Evolutionary conservation across 2,329 filamentous ascomycete genomes (phyloP), one percentile per base, ranked within the genome.

Genomic region (Phoma sp.): DNA sequence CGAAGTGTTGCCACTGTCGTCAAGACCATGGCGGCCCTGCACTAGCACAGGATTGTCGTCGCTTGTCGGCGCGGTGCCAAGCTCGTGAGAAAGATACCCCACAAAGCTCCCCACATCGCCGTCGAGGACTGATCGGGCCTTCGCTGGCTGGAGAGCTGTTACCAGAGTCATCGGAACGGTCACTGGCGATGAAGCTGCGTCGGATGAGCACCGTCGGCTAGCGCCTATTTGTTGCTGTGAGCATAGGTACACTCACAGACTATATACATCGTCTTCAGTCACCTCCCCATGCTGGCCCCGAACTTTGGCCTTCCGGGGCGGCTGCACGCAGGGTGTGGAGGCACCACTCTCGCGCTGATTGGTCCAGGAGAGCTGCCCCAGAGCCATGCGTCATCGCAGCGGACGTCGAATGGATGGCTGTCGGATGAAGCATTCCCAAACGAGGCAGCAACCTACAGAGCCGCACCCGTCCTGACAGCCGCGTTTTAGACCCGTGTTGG

Each of bases 181-280:
- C 46, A 42, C 41, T 46, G 41, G 11, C 18, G n/a, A 38, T 39
- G 41, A n/a, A 43, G 52, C 24, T n/a, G 45, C 32, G n/a, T 40
- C 52, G 52, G 52, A 42, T 55, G 32, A 25, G 41, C 18, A 38
- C 36, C 52, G 52, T 62, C 60, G 58, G 60, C 55, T 62, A 55
- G 25, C 45, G 55, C 55, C 58, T 56, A 2, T 18, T 18, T 18
- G 18, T 18, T 18, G 18, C 44, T 13, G 30, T 11, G 29, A 14
- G n/a, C 37, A 29, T 18, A 18, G 2, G 2, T 18, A 18, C 18
- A 18, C 18, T 18, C 18, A 18, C 18, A 18, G 18, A 18, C 18
- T 18, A 18, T 18, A 18, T 18, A 18, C 18, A 2, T 18, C 18
- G 13, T 4, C 29, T 47, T 41, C 27, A 29, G 24, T 29, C 4